phyloP scores from a whole-genome alignment of 805 yeast species.

The Starmerella vaccinii region DNA sequence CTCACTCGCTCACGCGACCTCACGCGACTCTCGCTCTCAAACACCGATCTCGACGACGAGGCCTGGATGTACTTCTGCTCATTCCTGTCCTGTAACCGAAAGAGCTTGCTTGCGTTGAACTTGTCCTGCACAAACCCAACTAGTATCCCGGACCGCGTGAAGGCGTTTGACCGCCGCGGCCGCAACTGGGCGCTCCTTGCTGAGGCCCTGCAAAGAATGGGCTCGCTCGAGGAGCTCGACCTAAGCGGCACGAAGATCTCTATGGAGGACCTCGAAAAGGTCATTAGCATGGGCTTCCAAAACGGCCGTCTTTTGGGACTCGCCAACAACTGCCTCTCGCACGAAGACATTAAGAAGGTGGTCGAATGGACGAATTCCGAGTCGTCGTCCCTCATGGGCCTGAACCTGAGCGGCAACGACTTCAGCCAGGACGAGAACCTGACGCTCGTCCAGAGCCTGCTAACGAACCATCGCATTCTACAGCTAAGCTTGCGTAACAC shows the following conservation, averaged over 20 bases:
- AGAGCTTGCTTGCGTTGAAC: conserved; percentile 27
- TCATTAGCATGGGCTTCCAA: conserved; percentile 49
- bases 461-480: conserved; percentile 39
- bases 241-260: conserved; percentile 64
- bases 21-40: conserved; percentile 65
- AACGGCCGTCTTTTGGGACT: conserved; percentile 59
- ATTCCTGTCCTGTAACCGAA: conserved; percentile 51
- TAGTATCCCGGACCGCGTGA: conserved; percentile 17
- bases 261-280: conserved; percentile 40
- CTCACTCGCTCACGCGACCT: conserved; percentile 54
- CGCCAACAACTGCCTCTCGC: conserved; percentile 58
- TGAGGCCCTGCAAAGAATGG: conserved; percentile 56
- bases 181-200: conserved; percentile 77
- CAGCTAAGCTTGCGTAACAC: conserved; percentile 43
- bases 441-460: conserved; percentile 23
- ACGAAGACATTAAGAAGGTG: conserved; percentile 48
- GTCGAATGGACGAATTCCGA: conserved; percentile 47
- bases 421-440: conserved; percentile 27
- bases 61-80: conserved; percentile 77
- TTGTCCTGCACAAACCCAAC: conserved; percentile 26
- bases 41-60: conserved; percentile 57
- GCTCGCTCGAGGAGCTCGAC: conserved; percentile 69
- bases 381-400: conserved; percentile 45
- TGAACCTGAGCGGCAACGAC: conserved; percentile 80
- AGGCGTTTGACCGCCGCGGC: conserved; percentile 44